A percentile compares a stretch with the other conserved stretches of the same genome.
Evolutionary conservation across 1,139 yeast species (phyloP).

Genomic region (Torulaspora globosa): DNA sequence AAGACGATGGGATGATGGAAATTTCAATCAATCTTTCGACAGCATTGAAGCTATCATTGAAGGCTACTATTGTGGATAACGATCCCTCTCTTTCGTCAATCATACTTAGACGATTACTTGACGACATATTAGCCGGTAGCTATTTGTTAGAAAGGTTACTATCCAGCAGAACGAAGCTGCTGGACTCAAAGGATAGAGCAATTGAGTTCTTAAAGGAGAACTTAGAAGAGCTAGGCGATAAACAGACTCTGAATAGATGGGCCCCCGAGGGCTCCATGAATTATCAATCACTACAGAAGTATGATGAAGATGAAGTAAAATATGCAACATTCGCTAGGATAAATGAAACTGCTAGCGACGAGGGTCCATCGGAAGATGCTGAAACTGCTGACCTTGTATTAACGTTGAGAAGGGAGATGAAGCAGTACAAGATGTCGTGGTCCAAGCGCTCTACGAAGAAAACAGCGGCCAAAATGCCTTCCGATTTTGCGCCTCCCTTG

Average conservation of each 20-base stretch:
- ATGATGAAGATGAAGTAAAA: conserved; percentile 5
- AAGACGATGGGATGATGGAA: not conserved
- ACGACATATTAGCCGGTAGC: conserved; percentile 6
- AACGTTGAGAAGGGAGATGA: conserved; percentile 5
- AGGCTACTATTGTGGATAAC: not conserved
- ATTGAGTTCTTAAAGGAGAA: conserved; percentile 28
- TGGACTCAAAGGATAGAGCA: conserved; percentile 21
- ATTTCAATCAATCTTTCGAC: conserved; percentile 7
- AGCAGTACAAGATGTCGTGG: conserved; percentile 3
- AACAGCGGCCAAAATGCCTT: conserved; percentile 2
- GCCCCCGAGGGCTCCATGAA: conserved; percentile 32
- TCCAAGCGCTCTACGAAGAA: conserved; percentile 9
- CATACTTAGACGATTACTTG: conserved; percentile 8
- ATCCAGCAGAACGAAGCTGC: conserved; percentile 5
- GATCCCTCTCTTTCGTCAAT: not conserved
- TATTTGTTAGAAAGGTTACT: conserved; percentile 4
- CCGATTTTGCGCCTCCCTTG: conserved; percentile 10
- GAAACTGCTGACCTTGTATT: conserved; percentile 8
- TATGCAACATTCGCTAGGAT: conserved; percentile 6
- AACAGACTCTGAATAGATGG: conserved; percentile 27
- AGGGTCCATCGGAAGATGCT: conserved; percentile 3
- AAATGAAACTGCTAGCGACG: not conserved
- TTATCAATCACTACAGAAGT: conserved; percentile 16
- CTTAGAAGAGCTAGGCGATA: conserved; percentile 28
- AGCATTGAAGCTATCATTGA: conserved; percentile 6